phyloP scores from a whole-genome alignment of 1,284 basidiomycete genomes.

The Agaricales sp. region DNA sequence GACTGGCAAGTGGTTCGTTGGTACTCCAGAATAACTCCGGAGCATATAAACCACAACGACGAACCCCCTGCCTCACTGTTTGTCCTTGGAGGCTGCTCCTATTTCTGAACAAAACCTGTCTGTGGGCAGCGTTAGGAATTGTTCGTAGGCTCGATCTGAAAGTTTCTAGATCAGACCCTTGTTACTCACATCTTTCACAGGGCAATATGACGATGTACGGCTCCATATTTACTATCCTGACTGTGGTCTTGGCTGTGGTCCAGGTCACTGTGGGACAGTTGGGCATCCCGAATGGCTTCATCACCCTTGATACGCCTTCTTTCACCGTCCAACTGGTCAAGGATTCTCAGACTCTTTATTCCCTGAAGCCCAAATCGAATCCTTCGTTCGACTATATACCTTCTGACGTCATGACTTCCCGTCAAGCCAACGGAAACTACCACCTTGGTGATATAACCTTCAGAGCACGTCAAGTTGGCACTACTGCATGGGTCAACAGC shows the following conservation, averaged over 20 bases:
- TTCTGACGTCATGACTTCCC: constrained; percentile 38
- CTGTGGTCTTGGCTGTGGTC: constrained; percentile 13
- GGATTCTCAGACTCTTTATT: constrained; percentile 49
- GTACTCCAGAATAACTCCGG: no score
- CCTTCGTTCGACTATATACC: constrained; percentile 42
- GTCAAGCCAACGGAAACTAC: constrained; percentile 39
- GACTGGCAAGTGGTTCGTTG: no score
- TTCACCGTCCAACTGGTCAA: constrained; percentile 23
- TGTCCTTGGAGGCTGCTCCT: no score
- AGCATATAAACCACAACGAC: no score
- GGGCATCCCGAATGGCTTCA: constrained; percentile 46
- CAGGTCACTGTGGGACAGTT: constrained; percentile 25
- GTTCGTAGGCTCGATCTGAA: no score
- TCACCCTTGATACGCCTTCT: constrained; percentile 21
- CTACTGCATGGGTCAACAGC: constrained; percentile 34
- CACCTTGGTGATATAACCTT: constrained; percentile 50
- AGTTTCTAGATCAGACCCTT: no score
- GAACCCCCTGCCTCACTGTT: no score
- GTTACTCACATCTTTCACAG: neutral
- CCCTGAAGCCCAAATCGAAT: constrained; percentile 26
- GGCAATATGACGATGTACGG: neutral
- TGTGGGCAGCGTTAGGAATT: no score
- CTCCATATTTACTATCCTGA: neutral
- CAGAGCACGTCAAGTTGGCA: constrained; percentile 35
- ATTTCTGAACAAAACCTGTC: no score